phyloP scores from a whole-genome alignment of 768 basidiomycete genomes.

The Lentinula lateritia region DNA sequence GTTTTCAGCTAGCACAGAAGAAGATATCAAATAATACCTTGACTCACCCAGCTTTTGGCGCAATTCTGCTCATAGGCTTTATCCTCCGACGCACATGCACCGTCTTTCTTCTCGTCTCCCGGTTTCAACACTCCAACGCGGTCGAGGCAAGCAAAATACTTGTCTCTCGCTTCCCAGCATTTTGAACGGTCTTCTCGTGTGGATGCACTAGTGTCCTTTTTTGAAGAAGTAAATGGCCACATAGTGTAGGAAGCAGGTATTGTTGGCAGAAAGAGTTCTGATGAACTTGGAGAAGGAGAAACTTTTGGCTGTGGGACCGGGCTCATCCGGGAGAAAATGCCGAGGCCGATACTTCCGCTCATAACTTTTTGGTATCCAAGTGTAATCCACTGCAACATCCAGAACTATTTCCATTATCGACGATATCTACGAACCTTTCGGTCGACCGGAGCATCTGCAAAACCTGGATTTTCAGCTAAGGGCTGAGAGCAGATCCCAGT shows the following conservation, averaged over 20 bases:
- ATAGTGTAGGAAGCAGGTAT: background rate
- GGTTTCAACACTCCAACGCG: slow-evolving; percentile 59
- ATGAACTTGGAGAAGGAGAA: too few species aligned
- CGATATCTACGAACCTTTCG: too few species aligned
- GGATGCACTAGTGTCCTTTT: slow-evolving; percentile 28
- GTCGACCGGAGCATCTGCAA: too few species aligned
- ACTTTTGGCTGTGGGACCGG: too few species aligned
- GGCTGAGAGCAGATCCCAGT: too few species aligned
- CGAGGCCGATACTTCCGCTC: too few species aligned
- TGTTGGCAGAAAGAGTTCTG: too few species aligned
- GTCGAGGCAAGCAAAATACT: slow-evolving; percentile 84
- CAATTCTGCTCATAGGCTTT: slow-evolving; percentile 64
- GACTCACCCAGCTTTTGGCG: slow-evolving; percentile 84
- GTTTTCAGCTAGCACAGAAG: background rate
- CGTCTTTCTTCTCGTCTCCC: slow-evolving; percentile 53
- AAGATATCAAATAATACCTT: background rate
- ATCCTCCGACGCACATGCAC: slow-evolving; percentile 51
- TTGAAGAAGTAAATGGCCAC: slow-evolving; percentile 27
- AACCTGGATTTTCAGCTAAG: too few species aligned
- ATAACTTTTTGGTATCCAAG: too few species aligned
- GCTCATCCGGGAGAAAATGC: too few species aligned
- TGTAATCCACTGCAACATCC: too few species aligned
- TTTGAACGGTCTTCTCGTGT: slow-evolving; percentile 64
- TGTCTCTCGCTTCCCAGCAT: slow-evolving; percentile 84
- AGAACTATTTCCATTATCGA: too few species aligned